phyloP scores from a whole-genome alignment of 1,139 yeast genomes.

The Kazachstania sp. region DNA sequence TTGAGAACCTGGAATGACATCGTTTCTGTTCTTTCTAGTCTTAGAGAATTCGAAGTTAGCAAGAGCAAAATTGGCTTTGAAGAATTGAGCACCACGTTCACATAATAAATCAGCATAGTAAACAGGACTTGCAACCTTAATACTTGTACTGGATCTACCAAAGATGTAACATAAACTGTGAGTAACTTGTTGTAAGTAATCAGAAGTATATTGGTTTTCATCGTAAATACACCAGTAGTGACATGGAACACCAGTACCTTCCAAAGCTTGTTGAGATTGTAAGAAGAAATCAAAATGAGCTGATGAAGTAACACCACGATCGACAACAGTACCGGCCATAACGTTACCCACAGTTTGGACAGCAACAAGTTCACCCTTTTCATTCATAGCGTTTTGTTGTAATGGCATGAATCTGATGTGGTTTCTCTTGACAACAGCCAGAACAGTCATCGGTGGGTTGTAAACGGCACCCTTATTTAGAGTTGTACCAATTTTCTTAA shows the following conservation, averaged over 20 bases:
- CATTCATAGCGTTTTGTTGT: constrained; percentile 15
- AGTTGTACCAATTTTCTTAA: constrained; percentile 10
- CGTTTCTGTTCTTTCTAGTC: constrained; percentile 6
- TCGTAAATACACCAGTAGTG: constrained; percentile 22
- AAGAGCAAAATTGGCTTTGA: constrained; percentile 15
- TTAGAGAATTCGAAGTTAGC: constrained; percentile 10
- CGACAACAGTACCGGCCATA: constrained; percentile 21
- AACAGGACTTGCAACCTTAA: constrained; percentile 16
- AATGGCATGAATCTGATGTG: constrained; percentile 19
- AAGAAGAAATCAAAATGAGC: constrained; percentile 22
- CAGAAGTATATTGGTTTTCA: constrained; percentile 17
- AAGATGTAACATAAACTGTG: constrained; percentile 18
- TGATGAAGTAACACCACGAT: constrained; percentile 18
- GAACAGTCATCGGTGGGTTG: constrained; percentile 14
- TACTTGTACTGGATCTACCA: constrained; percentile 17
- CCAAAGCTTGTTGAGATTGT: constrained; percentile 18
- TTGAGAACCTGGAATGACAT: constrained; percentile 6
- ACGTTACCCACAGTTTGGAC: constrained; percentile 20
- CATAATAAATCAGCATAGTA: constrained; percentile 21
- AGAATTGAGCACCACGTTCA: constrained; percentile 10
- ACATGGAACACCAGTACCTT: constrained; percentile 23
- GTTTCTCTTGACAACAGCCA: constrained; percentile 18
- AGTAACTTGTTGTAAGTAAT: constrained; percentile 15
- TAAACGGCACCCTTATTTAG: constrained; percentile 9
- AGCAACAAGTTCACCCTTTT: constrained; percentile 15